Conservation (phyloP, 805 yeast species). For the Pichia paraexigua region DNA sequence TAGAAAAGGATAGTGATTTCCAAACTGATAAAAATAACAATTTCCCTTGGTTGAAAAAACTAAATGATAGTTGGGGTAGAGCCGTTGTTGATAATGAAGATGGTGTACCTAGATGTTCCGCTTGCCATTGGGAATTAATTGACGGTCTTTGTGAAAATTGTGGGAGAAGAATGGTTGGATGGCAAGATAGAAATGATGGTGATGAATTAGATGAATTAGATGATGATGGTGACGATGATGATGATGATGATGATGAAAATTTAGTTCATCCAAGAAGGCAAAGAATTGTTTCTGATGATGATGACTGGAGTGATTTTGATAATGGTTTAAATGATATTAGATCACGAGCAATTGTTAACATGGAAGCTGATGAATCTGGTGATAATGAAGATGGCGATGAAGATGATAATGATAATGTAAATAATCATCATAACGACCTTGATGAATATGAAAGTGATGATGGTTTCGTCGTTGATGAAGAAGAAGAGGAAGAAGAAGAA, state of each 20-base stretch:
- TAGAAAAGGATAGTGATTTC: constrained; percentile 29
- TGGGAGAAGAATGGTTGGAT: constrained; percentile 39
- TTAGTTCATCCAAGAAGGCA: background rate
- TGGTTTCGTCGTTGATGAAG: constrained; percentile 13
- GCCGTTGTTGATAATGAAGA: constrained; percentile 56
- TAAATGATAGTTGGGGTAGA: constrained; percentile 40
- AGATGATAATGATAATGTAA: background rate
- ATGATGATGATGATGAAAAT: background rate
- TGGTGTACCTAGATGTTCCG: constrained; percentile 67
- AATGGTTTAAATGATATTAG: constrained; percentile 1
- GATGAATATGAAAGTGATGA: constrained; percentile 11
- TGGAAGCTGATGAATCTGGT: constrained; percentile 1
- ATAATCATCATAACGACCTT: background rate
- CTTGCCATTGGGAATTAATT: constrained; percentile 75
- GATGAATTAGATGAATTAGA: constrained; percentile 9
- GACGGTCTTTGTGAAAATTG: constrained; percentile 65
- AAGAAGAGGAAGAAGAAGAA: constrained; percentile 7
- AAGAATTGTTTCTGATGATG: constrained; percentile 1
- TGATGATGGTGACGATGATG: constrained; percentile 8
- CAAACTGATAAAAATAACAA: constrained; percentile 29
- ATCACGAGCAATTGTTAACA: background rate
- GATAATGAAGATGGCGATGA: constrained; percentile 2
- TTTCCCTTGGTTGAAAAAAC: constrained; percentile 37
- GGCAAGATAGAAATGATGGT: constrained; percentile 12
- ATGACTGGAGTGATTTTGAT: constrained; percentile 9